phyloP scores from a whole-genome alignment of 1,284 basidiomycete species.

The Chondrostereum purpureum region DNA sequence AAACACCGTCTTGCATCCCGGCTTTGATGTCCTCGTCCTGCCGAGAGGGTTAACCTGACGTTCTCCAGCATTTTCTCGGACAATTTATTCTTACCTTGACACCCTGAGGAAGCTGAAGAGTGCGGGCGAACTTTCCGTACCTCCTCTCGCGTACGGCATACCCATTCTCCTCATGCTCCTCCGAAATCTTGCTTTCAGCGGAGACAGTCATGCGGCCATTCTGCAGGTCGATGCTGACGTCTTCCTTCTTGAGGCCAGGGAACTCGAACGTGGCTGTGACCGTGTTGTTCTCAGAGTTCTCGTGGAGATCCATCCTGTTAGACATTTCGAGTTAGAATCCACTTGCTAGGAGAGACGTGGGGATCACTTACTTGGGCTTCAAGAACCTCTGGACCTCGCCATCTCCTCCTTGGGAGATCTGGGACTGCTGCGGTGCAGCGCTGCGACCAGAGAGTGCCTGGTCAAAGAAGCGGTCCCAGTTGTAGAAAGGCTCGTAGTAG shows the following conservation, averaged over 20 bases:
- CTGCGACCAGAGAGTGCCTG: conserved; percentile 9
- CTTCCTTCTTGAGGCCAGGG: conserved; percentile 14
- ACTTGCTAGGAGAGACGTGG: too few species aligned
- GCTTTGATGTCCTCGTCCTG: conserved; percentile 22
- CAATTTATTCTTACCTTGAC: conserved; percentile 13
- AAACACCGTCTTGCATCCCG: conserved; percentile 19
- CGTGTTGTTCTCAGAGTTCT: conserved; percentile 11
- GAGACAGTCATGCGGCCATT: conserved; percentile 14
- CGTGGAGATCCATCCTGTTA: conserved; percentile 17
- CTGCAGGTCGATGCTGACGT: conserved; percentile 13
- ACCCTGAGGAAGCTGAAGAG: conserved; percentile 14
- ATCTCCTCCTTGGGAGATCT: conserved; percentile 1
- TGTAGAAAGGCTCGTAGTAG: conserved; percentile 18
- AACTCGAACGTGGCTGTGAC: conserved; percentile 18
- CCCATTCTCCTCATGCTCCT: conserved; percentile 14
- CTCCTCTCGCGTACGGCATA: conserved; percentile 17
- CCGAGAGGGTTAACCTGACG: neutral
- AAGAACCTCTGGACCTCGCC: conserved; percentile 4
- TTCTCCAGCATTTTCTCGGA: neutral
- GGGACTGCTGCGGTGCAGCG: conserved; percentile 1
- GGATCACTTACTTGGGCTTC: conserved; percentile 6
- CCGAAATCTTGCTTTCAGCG: conserved; percentile 13
- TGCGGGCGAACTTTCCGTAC: conserved; percentile 15
- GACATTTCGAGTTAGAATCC: neutral
- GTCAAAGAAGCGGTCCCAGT: conserved; percentile 19